Percentiles rank a stretch among this genome's conserved stretches.
Evolutionary conservation across 352 stramenopile genomes (phyloP).

Genomic region (Phytophthora vignae): DNA sequence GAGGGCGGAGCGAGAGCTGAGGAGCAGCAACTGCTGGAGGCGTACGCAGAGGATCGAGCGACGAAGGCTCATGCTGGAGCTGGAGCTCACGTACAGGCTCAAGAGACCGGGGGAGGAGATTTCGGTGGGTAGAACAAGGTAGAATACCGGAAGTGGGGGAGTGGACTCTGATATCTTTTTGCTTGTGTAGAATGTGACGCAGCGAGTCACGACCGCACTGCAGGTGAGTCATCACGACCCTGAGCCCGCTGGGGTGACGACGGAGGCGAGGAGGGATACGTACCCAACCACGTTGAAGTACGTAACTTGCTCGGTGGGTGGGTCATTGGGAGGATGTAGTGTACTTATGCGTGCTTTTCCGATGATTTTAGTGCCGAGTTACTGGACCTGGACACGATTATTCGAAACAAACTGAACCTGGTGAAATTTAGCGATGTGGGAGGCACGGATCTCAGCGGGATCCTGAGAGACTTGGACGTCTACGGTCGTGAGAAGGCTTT

Average conservation of each 20-base stretch:
- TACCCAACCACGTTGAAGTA: conserved; percentile 29
- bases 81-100: conserved; percentile 50
- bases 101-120: conserved; percentile 33
- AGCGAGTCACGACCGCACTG: conserved; percentile 32
- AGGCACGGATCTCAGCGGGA: background rate
- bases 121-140: conserved; percentile 16
- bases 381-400: conserved; percentile 29
- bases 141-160: background rate
- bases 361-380: conserved; percentile 17
- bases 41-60: conserved; percentile 44
- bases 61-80: conserved; percentile 46
- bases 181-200: conserved; percentile 28
- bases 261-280: conserved; percentile 30
- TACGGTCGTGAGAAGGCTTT: conserved; percentile 40
- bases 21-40: conserved; percentile 18
- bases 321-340: background rate
- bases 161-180: conserved; percentile 6
- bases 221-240: conserved; percentile 32
- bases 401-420: conserved; percentile 25
- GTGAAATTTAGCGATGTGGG: conserved; percentile 14
- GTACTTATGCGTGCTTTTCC: background rate
- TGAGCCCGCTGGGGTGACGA: conserved; percentile 27
- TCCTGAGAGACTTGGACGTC: conserved; percentile 30
- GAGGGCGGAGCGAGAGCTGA: conserved; percentile 35
- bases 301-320: background rate